These are phyloP conservation scores for Echium plantagineum DNA, from an alignment of 257 asterid species.

Conservation along the genomic window DNA sequence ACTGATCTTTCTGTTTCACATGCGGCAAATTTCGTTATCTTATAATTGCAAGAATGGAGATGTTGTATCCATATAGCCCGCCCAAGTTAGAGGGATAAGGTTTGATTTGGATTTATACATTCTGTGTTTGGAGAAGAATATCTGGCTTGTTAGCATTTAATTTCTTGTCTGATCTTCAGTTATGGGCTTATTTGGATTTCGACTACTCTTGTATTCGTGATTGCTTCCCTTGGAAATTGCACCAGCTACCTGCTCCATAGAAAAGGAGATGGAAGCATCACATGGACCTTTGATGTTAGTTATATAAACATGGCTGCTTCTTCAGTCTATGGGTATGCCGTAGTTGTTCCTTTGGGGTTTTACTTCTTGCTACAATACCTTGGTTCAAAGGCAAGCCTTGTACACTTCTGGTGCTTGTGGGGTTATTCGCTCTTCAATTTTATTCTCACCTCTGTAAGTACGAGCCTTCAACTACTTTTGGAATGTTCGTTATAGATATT, in stretches of 20 bases:
- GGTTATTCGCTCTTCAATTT: slow-evolving; percentile 91
- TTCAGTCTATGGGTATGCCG: slow-evolving; percentile 72
- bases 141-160: slow-evolving; percentile 2
- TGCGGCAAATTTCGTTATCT: background rate
- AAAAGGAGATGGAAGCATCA: slow-evolving; percentile 30
- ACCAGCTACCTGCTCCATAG: slow-evolving; percentile 67
- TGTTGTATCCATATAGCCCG: too few relatives aligned
- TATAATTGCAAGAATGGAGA: too few relatives aligned
- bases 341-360: slow-evolving; percentile 80
- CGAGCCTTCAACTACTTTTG: background rate
- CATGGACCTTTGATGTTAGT: slow-evolving; percentile 78
- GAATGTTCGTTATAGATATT: background rate
- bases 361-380: slow-evolving; percentile 81
- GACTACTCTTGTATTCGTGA: slow-evolving; percentile 71
- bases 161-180: slow-evolving; percentile 29
- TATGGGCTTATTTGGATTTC: slow-evolving; percentile 95
- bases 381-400: slow-evolving; percentile 72
- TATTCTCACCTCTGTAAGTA: slow-evolving; percentile 71
- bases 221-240: slow-evolving; percentile 81
- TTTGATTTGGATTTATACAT: background rate
- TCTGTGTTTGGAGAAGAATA: background rate
- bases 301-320: slow-evolving; percentile 69
- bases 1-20: too few relatives aligned
- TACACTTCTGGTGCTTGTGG: slow-evolving; percentile 99
- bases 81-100: too few relatives aligned